These are phyloP conservation scores for Coemansia pectinata DNA, from an alignment of 192 early-diverging fungal species.

Conservation along the genomic window DNA sequence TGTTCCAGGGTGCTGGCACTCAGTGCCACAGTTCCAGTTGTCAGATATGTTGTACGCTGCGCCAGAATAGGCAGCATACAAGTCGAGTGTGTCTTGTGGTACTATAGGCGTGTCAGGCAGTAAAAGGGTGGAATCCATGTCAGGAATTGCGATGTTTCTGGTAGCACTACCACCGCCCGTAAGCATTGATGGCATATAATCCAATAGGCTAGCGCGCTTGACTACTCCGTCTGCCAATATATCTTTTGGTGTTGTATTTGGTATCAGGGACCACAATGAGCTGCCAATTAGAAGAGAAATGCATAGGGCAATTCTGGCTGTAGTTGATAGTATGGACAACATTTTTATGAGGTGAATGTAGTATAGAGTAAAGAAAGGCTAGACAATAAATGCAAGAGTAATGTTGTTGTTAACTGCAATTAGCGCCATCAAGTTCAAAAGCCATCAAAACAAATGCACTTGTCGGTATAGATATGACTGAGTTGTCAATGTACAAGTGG, in stretches of 20 bases:
- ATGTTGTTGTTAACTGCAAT: neutral
- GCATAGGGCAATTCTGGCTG: neutral
- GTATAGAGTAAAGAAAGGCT: neutral
- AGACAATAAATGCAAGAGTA: neutral
- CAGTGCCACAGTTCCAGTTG: conserved; percentile 22
- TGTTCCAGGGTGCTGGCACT: conserved; percentile 22
- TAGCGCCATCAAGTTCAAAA: neutral
- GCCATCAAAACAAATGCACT: neutral
- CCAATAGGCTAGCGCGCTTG: neutral
- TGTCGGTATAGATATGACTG: neutral
- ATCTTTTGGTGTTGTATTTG: neutral
- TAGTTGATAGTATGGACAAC: neutral
- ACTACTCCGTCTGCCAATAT: neutral
- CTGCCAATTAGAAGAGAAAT: neutral
- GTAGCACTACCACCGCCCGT: neutral
- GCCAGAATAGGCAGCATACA: conserved; percentile 36
- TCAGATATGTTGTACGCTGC: conserved; percentile 22
- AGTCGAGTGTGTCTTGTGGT: neutral
- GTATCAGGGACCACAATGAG: neutral
- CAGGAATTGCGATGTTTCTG: neutral
- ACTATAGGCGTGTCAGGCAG: neutral
- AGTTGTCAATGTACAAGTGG: neutral
- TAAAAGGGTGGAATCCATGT: neutral
- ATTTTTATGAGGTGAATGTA: neutral
- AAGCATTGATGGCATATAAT: neutral